phyloP scores from a whole-genome alignment of 305 asterid genomes.

The Fraxinus albicans region DNA sequence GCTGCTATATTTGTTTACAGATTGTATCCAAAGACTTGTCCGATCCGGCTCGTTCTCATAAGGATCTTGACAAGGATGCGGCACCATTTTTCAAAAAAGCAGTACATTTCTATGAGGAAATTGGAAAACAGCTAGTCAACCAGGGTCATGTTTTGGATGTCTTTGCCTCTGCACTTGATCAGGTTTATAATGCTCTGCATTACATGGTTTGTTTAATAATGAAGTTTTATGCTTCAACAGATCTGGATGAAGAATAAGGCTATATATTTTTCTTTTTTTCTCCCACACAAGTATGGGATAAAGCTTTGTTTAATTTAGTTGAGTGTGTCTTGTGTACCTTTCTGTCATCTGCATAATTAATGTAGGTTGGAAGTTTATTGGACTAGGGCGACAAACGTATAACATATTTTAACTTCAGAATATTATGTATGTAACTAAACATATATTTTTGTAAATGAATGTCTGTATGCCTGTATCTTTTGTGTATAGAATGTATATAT shows the following conservation, averaged over 20 bases:
- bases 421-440: background rate
- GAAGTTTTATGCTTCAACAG: background rate
- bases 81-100: constrained; percentile 86
- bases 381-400: background rate
- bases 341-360: constrained; percentile 5
- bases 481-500: background rate
- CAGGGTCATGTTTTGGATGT: constrained; percentile 94
- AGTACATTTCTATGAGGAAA: constrained; percentile 75
- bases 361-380: background rate
- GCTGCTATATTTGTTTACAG: constrained; percentile 41
- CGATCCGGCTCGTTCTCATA: constrained; percentile 96
- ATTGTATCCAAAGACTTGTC: constrained; percentile 92
- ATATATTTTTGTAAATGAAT: background rate
- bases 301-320: background rate
- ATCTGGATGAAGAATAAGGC: background rate
- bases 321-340: background rate
- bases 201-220: constrained; percentile 1
- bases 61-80: constrained; percentile 96
- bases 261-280: background rate
- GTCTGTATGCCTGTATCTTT: background rate
- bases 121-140: constrained; percentile 76
- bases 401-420: background rate
- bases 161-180: constrained; percentile 98
- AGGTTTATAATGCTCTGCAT: constrained; percentile 48
- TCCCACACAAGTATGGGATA: background rate